Percentiles rank a stretch among this genome's conserved stretches.
These are phyloP conservation scores for Albifimbria verrucaria DNA, from an alignment of 2,329 filamentous ascomycete genomes.

Conservation along the genomic window DNA sequence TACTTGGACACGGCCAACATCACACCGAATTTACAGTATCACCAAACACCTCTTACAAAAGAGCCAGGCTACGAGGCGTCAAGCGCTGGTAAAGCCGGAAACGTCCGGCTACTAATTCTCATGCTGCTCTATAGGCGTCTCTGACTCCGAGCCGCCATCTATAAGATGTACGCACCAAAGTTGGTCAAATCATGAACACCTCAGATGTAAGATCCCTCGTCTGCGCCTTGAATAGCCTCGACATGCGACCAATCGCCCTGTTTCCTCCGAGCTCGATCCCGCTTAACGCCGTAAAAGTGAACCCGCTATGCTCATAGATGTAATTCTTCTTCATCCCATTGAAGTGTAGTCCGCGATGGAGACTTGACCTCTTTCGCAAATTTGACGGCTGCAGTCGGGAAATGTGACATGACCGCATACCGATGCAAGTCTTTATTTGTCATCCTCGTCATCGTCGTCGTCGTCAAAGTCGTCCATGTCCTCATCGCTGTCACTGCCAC, in stretches of 20 bases:
- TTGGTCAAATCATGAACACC: neutral
- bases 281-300: neutral
- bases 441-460: conserved; percentile 55
- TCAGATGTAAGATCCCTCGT: neutral
- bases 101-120: neutral
- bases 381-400: neutral
- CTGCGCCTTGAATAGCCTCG: neutral
- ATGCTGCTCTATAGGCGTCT: neutral
- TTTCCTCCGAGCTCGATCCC: neutral
- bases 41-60: neutral
- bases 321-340: no score
- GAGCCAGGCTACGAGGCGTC: neutral
- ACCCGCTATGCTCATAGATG: conserved; percentile 5
- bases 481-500: conserved; percentile 67
- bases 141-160: neutral
- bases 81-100: neutral
- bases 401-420: neutral
- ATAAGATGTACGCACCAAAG: neutral
- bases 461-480: conserved; percentile 60
- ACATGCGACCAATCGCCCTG: neutral
- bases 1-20: no score
- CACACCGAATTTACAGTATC: neutral
- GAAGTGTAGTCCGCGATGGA: no score
- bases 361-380: neutral
- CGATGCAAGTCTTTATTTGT: conserved; percentile 21